Evolutionary conservation across 192 early-diverging fungal genomes (phyloP), one percentile per base, ranked within the genome.

Genomic region (Coemansia brasiliensis): DNA sequence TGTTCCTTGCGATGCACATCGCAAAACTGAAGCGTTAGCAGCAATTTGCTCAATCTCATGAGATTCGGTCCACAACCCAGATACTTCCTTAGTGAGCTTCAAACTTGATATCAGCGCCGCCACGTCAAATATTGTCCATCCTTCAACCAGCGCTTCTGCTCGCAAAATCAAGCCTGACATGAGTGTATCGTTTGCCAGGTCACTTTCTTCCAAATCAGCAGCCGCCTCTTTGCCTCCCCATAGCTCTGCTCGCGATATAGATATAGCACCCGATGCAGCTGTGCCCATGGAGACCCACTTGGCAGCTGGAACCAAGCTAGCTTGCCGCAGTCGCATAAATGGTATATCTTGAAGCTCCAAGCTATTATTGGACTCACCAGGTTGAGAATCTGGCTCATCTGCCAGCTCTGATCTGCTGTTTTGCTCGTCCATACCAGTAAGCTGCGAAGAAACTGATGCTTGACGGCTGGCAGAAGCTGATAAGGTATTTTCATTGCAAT

Each of bases 81-180:
- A 59, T 10, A 46, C 48, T 39, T 40, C 41, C 4, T 13, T 27
- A 8, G 25, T 38, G 6, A 46, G 26, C 26, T 51, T 9, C 26
- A 61, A 27, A 20, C 24, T 35, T 18, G 12, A n/a, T 20, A 29
- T 27, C 22, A 57, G 55, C 17, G 55, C 41, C 0, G 55, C 24
- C 7, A 65, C 74, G 21, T 72, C 70, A 24, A 79, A 72, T 0
- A 72, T 55, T 24, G 70, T 72, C 76, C 76, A 72, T 0, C 76
- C 76, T 12, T 61, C 69, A 10, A 72, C 38, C 21, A 57, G 20
- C 16, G 66, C 61, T 59, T 65, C 57, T 10, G 69, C 61, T 0
- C 76, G 76, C 25, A 69, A 46, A 26, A 69, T 48, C 16, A 39
- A 38, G 11, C 65, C 59, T 2, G 24, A 29, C 16, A 59, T n/a